phyloP scores from a whole-genome alignment of 495 filamentous ascomycete species.

The Penicillium daleae region DNA sequence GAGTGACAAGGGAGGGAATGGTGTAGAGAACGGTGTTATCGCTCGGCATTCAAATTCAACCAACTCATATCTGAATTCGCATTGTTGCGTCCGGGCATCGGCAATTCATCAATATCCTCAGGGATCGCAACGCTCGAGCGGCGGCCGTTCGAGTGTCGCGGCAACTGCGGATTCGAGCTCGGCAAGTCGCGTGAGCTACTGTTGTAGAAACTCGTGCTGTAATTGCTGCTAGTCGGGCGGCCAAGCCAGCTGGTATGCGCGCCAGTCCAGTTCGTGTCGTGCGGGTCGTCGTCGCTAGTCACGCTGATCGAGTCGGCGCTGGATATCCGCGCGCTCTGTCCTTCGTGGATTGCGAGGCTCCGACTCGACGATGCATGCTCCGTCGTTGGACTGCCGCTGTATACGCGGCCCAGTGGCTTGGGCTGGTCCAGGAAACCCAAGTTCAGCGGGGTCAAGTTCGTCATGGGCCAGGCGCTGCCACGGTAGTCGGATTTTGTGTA shows the following conservation, averaged over 20 bases:
- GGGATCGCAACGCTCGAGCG: constrained; percentile 42
- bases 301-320: constrained; percentile 60
- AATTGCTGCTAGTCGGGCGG: constrained; percentile 62
- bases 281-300: constrained; percentile 55
- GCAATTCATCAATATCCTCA: constrained; percentile 47
- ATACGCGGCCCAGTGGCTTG: constrained; percentile 55
- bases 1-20: background rate
- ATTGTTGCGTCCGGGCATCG: constrained; percentile 35
- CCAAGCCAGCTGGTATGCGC: constrained; percentile 52
- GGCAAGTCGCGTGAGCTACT: constrained; percentile 40
- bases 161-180: constrained; percentile 22
- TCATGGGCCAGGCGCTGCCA: constrained; percentile 46
- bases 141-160: constrained; percentile 36
- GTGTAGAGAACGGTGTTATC: constrained; percentile 21
- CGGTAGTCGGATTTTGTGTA: constrained; percentile 43
- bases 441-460: constrained; percentile 39
- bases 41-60: constrained; percentile 62
- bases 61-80: constrained; percentile 72
- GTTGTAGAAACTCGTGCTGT: constrained; percentile 57
- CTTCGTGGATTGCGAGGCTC: constrained; percentile 53
- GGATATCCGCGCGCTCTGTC: constrained; percentile 66
- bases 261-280: constrained; percentile 53
- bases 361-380: constrained; percentile 50
- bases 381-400: constrained; percentile 69
- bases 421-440: constrained; percentile 46